A percentile compares a stretch with the other conserved stretches of the same genome.
phyloP scores from a whole-genome alignment of 768 basidiomycete species.

The Omphalotus guepiniiformis region DNA sequence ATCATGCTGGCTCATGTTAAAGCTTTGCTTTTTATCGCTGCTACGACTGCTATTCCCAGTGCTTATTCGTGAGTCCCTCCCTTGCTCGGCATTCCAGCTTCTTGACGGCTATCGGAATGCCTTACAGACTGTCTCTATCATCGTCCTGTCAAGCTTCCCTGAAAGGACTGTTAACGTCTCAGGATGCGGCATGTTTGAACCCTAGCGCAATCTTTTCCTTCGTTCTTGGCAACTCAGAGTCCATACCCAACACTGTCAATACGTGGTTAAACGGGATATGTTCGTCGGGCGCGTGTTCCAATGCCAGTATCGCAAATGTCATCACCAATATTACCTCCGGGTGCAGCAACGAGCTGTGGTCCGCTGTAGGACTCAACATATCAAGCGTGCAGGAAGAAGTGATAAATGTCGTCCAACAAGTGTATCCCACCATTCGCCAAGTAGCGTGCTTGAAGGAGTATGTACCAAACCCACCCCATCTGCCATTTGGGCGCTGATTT shows the following conservation, averaged over 20 bases:
- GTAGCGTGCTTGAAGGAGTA: conserved; percentile 56
- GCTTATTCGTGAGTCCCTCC: conserved; percentile 10
- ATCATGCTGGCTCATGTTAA: conserved; percentile 16
- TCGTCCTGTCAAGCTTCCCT: conserved; percentile 14
- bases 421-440: conserved; percentile 46
- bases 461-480: conserved; percentile 16
- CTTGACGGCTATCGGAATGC: background rate
- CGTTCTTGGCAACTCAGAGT: conserved; percentile 21
- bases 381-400: conserved; percentile 21
- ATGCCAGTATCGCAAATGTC: conserved; percentile 42
- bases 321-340: conserved; percentile 42
- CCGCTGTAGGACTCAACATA: conserved; percentile 15
- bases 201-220: conserved; percentile 27
- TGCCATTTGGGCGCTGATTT: background rate
- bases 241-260: conserved; percentile 38
- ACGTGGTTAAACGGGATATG: conserved; percentile 51
- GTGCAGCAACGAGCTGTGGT: conserved; percentile 39
- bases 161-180: conserved; percentile 16
- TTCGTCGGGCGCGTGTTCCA: conserved; percentile 41
- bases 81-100: no score
- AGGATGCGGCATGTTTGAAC: conserved; percentile 37
- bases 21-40: conserved; percentile 9
- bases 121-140: conserved; percentile 10
- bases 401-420: conserved; percentile 29
- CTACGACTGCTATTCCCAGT: conserved; percentile 9